A percentile compares a stretch with the other conserved stretches of the same genome.
Evolutionary conservation across 768 basidiomycete genomes (phyloP).

Genomic region (Tricholoma terreum): DNA sequence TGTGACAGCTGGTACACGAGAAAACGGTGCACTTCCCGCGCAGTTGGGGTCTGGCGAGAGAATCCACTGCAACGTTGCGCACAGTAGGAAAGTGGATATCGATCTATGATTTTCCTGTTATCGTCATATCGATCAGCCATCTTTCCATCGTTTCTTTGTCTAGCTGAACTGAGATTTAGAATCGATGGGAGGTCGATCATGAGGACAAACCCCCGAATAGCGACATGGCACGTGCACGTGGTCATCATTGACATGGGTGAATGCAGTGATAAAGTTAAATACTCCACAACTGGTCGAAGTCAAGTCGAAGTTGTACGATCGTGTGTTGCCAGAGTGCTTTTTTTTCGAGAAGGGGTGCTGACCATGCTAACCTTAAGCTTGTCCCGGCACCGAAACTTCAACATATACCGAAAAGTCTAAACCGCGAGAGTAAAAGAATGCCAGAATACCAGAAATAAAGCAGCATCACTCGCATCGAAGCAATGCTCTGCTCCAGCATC

Average conservation of each 20-base stretch:
- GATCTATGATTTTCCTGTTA: slow-evolving; percentile 11
- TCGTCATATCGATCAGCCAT: slow-evolving; percentile 16
- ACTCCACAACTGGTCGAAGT: too few species aligned
- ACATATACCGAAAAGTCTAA: too few species aligned
- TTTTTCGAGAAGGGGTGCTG: too few species aligned
- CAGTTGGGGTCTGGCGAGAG: not conserved
- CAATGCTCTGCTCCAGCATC: too few species aligned
- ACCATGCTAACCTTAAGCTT: too few species aligned
- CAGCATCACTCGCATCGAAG: too few species aligned
- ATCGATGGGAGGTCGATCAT: not conserved
- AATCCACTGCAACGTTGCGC: not conserved
- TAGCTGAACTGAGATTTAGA: slow-evolving; percentile 1
- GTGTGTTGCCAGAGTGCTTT: too few species aligned
- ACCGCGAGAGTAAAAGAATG: too few species aligned
- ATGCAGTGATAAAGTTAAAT: too few species aligned
- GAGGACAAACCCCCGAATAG: not conserved
- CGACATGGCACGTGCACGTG: slow-evolving; percentile 7
- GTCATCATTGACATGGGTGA: not conserved
- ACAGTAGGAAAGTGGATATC: not conserved
- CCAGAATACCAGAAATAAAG: too few species aligned
- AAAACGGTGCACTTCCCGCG: not conserved
- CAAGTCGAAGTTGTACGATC: too few species aligned
- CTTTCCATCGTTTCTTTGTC: slow-evolving; percentile 13
- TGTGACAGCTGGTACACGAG: slow-evolving; percentile 1
- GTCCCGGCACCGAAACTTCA: too few species aligned